These are phyloP conservation scores for Dactylellina cionopaga DNA, from an alignment of 2,329 filamentous ascomycete species.

Conservation along the genomic window DNA sequence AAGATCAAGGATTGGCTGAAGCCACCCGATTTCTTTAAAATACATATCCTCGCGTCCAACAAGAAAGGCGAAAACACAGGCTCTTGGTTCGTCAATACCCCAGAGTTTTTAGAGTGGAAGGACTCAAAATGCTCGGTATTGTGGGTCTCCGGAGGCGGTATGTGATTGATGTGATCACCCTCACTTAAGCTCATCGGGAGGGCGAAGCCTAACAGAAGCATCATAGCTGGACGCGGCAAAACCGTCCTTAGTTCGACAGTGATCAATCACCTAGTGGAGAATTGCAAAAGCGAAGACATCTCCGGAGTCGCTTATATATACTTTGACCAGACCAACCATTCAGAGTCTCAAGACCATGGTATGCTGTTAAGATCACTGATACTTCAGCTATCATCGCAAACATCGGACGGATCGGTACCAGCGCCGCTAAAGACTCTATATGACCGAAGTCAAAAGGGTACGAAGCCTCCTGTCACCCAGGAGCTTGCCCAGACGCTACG, in stretches of 20 bases:
- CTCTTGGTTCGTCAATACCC: constrained; percentile 8
- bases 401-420: background rate
- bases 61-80: constrained; percentile 18
- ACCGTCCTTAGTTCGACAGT: constrained; percentile 3
- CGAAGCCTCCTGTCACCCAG: constrained; percentile 3
- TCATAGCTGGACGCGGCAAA: constrained; percentile 3
- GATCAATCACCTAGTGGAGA: background rate
- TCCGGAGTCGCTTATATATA: constrained; percentile 15
- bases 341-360: constrained; percentile 9
- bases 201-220: too few relatives aligned
- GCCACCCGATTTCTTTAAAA: constrained; percentile 7
- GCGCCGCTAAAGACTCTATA: constrained; percentile 2
- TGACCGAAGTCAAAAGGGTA: constrained; percentile 4
- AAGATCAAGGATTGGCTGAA: constrained; percentile 23
- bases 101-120: background rate
- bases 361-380: constrained; percentile 18
- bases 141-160: constrained; percentile 7
- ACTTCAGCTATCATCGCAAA: constrained; percentile 5
- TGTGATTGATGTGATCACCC: too few relatives aligned
- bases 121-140: background rate
- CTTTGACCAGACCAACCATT: constrained; percentile 19
- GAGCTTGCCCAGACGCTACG: constrained; percentile 6
- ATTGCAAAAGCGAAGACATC: background rate
- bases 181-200: too few relatives aligned
- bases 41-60: constrained; percentile 1